Evolutionary conservation across 2,329 filamentous ascomycete species (phyloP).

Genomic region (Dothidotthia symphoricarpi): DNA sequence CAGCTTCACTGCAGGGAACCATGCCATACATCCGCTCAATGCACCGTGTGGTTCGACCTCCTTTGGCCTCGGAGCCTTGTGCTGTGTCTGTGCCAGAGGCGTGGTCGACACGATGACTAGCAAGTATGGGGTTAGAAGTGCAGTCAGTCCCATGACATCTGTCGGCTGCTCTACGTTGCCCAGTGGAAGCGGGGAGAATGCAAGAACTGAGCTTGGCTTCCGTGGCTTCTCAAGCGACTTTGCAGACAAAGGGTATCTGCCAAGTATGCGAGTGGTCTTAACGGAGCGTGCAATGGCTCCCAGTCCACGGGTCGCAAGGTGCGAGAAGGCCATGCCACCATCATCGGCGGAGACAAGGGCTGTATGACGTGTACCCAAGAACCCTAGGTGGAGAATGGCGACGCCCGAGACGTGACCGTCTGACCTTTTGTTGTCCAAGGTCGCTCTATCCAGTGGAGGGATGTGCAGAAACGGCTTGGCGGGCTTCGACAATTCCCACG

Average conservation of each 20-base stretch:
- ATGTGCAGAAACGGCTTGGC: constrained; percentile 87
- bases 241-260: constrained; percentile 76
- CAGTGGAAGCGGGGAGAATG: constrained; percentile 83
- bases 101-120: constrained; percentile 97
- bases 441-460: constrained; percentile 66
- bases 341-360: constrained; percentile 94
- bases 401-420: constrained; percentile 82
- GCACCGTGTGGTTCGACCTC: constrained; percentile 86
- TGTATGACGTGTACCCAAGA: constrained; percentile 88
- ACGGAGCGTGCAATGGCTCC: constrained; percentile 81
- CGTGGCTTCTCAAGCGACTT: constrained; percentile 63
- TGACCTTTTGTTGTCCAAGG: constrained; percentile 62
- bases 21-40: constrained; percentile 89
- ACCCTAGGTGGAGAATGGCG: constrained; percentile 86
- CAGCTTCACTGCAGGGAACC: constrained; percentile 94
- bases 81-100: constrained; percentile 91
- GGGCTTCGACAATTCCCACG: constrained; percentile 86
- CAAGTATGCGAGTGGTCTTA: constrained; percentile 85
- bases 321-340: constrained; percentile 95
- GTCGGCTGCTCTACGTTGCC: constrained; percentile 92
- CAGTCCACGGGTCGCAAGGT: constrained; percentile 86
- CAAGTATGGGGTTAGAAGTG: constrained; percentile 92
- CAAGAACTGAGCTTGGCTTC: constrained; percentile 92
- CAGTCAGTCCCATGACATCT: constrained; percentile 84
- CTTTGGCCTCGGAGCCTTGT: constrained; percentile 88